Evolutionary conservation across 139 green algal genomes (phyloP).

Genomic region (Haematococcus lacustris): DNA sequence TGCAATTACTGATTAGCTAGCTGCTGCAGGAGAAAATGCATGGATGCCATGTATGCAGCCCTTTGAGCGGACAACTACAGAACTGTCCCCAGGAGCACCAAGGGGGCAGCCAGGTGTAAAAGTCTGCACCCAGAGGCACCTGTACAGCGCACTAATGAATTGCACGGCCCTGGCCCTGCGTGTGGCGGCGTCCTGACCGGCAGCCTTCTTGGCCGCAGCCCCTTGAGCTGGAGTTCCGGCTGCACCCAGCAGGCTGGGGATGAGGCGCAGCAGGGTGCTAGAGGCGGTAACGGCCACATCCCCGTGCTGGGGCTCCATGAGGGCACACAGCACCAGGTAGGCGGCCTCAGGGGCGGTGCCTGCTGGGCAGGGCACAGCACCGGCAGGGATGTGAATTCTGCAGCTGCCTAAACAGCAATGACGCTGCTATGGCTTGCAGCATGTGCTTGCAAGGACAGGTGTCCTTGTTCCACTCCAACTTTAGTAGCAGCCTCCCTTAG

Average conservation of each 20-base stretch:
- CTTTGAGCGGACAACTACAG: too few species aligned
- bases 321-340: neutral
- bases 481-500: neutral
- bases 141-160: slow-evolving; percentile 28
- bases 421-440: neutral
- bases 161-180: slow-evolving; percentile 17
- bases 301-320: neutral
- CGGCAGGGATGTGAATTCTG: neutral
- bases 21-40: too few species aligned
- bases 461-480: neutral
- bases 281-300: neutral
- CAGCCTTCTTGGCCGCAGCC: too few species aligned
- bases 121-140: slow-evolving; percentile 20
- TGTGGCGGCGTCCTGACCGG: slow-evolving; percentile 7
- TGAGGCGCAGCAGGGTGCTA: slow-evolving; percentile 34
- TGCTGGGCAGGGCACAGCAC: neutral
- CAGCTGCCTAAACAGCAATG: neutral
- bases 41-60: too few species aligned
- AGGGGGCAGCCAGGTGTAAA: too few species aligned
- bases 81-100: too few species aligned
- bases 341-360: neutral
- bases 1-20: too few species aligned
- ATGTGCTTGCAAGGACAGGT: neutral
- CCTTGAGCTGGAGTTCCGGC: slow-evolving; percentile 25
- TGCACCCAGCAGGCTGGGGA: too few species aligned